phyloP scores from a whole-genome alignment of 2,329 filamentous ascomycete genomes.

The Xylariaceae sp. region DNA sequence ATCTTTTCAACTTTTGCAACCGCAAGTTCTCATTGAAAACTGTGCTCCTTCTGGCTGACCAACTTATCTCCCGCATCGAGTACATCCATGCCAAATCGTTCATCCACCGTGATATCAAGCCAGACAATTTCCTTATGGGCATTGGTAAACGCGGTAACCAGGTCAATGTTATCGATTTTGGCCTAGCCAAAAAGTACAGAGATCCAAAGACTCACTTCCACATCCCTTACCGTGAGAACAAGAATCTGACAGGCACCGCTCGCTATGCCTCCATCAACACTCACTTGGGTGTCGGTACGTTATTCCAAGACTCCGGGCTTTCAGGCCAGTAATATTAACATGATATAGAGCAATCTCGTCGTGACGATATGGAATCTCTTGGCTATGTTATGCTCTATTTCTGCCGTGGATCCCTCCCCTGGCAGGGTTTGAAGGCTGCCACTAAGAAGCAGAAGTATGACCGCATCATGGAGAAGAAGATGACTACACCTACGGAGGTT shows the following conservation, averaged over 20 bases:
- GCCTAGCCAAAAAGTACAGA: slow-evolving; percentile 98
- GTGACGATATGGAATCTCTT: slow-evolving; percentile 98
- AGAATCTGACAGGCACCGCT: slow-evolving; percentile 98
- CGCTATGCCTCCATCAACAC: slow-evolving; percentile 99
- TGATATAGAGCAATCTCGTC: slow-evolving; percentile 84
- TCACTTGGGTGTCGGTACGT: slow-evolving; percentile 84
- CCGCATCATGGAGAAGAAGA: slow-evolving; percentile 99
- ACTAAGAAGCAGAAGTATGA: slow-evolving; percentile 99
- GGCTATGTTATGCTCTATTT: slow-evolving; percentile 99
- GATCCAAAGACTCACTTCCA: slow-evolving; percentile 99
- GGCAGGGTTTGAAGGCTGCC: slow-evolving; percentile 97
- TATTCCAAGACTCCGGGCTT: neutral
- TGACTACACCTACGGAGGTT: slow-evolving; percentile 97
- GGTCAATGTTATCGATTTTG: slow-evolving; percentile 99
- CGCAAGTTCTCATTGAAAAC: slow-evolving; percentile 99
- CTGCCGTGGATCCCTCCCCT: slow-evolving; percentile 96
- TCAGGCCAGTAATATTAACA: slow-evolving; percentile 27
- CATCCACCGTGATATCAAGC: slow-evolving; percentile 99
- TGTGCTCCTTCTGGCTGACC: slow-evolving; percentile 90
- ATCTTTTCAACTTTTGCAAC: slow-evolving; percentile 99
- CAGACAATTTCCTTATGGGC: slow-evolving; percentile 99
- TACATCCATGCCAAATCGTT: slow-evolving; percentile 99
- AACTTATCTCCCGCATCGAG: slow-evolving; percentile 98
- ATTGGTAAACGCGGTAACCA: slow-evolving; percentile 99
- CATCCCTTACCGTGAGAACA: slow-evolving; percentile 99